Evolutionary conservation across 1,139 yeast genomes (phyloP).

Genomic region (Protomyces macrosporus): DNA sequence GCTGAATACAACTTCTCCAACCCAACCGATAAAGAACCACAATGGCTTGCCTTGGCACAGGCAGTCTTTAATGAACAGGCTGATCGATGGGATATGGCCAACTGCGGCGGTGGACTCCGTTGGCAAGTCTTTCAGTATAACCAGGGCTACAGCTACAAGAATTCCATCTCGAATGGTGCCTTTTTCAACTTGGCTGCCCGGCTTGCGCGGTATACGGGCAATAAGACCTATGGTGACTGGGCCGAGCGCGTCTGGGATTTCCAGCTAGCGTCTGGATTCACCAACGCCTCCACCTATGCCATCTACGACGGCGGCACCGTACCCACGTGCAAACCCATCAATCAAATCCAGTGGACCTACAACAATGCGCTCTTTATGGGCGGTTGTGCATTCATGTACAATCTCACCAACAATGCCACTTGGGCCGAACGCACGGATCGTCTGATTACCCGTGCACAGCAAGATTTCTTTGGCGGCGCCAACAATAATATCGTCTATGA

Average conservation of each 20-base stretch:
- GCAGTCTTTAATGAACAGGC: constrained; percentile 74
- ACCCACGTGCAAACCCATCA: constrained; percentile 53
- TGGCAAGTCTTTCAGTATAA: constrained; percentile 82
- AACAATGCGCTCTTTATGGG: constrained; percentile 69
- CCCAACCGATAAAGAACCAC: constrained; percentile 50
- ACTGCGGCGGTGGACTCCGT: constrained; percentile 72
- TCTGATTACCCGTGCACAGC: constrained; percentile 51
- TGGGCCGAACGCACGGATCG: constrained; percentile 56
- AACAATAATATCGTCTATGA: constrained; percentile 52
- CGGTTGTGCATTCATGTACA: constrained; percentile 68
- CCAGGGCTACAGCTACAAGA: constrained; percentile 72
- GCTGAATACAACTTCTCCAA: constrained; percentile 72
- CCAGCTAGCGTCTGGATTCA: constrained; percentile 52
- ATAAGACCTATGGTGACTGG: constrained; percentile 57
- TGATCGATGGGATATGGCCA: constrained; percentile 60
- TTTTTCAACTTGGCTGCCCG: constrained; percentile 73
- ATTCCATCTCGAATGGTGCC: constrained; percentile 72
- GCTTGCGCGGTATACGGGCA: constrained; percentile 64
- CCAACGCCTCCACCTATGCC: constrained; percentile 38
- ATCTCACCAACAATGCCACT: constrained; percentile 51
- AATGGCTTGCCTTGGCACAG: constrained; percentile 67
- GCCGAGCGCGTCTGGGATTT: constrained; percentile 68
- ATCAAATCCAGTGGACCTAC: constrained; percentile 64
- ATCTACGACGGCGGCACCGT: constrained; percentile 72
- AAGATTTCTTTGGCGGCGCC: constrained; percentile 46